These are phyloP conservation scores for Petrea volubilis DNA, from an alignment of 257 asterid genomes.

Conservation along the genomic window DNA sequence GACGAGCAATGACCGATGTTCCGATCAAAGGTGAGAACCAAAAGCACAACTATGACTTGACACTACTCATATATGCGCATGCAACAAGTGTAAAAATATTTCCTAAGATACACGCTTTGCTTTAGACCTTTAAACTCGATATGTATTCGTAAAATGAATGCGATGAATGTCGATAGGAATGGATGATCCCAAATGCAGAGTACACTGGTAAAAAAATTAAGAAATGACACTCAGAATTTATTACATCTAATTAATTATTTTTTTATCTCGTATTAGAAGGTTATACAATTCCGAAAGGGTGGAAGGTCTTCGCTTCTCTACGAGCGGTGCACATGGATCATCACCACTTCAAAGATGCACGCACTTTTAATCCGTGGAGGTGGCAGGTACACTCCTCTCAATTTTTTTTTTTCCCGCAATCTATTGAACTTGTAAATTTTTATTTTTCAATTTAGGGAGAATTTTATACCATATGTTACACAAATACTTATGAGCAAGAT, in stretches of 20 bases:
- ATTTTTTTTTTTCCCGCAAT: not conserved
- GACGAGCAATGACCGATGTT: constrained; percentile 86
- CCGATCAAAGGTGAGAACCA: constrained; percentile 61
- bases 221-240: no score
- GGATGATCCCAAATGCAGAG: no score
- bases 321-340: constrained; percentile 90
- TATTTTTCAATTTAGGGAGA: not conserved
- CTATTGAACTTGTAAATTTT: not conserved
- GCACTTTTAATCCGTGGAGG: constrained; percentile 95
- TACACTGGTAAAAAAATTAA: no score
- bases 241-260: not conserved
- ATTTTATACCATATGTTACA: not conserved
- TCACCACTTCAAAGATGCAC: constrained; percentile 79
- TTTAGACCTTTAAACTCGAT: no score
- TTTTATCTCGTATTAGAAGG: constrained; percentile 31
- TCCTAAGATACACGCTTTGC: no score
- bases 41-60: not conserved
- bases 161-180: no score
- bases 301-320: constrained; percentile 81
- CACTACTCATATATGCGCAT: no score
- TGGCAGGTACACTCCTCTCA: constrained; percentile 64
- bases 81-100: no score
- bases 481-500: no score
- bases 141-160: no score
- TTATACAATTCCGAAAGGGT: constrained; percentile 86